A percentile compares a stretch with the other conserved stretches of the same genome.
Conservation (phyloP, 768 basidiomycete genomes). For the Trametes gibbosa region DNA sequence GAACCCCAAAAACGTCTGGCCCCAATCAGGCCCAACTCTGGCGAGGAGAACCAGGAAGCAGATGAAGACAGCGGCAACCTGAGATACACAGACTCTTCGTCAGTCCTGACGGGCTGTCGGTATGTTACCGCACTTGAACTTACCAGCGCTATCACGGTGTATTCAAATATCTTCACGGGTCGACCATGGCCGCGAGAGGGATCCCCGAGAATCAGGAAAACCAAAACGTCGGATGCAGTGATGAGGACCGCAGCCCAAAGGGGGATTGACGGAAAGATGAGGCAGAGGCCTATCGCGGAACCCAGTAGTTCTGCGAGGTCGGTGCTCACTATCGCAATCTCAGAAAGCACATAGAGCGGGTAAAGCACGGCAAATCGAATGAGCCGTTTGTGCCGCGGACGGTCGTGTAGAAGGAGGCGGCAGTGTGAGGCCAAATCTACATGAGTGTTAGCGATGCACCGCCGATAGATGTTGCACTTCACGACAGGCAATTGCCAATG, state of each 20-base stretch:
- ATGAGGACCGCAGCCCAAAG: conserved; percentile 48
- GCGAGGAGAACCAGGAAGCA: conserved; percentile 77
- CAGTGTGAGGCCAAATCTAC: conserved; percentile 47
- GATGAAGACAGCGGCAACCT: conserved; percentile 53
- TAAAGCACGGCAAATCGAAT: conserved; percentile 39
- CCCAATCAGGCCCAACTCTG: conserved; percentile 69
- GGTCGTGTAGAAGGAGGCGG: conserved; percentile 42
- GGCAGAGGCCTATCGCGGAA: conserved; percentile 53
- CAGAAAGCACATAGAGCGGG: conserved; percentile 42
- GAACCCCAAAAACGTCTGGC: conserved; percentile 67
- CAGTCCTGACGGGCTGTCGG: background rate
- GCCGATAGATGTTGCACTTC: background rate
- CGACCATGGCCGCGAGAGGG: conserved; percentile 50
- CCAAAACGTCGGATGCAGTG: conserved; percentile 46
- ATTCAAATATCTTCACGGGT: conserved; percentile 68
- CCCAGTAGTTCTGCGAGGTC: conserved; percentile 61
- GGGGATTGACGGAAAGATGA: conserved; percentile 50
- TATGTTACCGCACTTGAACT: conserved; percentile 16
- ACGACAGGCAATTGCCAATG: too few species aligned
- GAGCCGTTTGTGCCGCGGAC: conserved; percentile 36
- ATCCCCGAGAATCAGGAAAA: conserved; percentile 66
- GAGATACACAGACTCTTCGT: background rate
- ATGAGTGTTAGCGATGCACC: background rate
- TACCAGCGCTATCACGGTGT: conserved; percentile 60
- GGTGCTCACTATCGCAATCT: conserved; percentile 52